These are phyloP conservation scores for Golubevia sp. DNA, from an alignment of 1,284 basidiomycete species.

Conservation along the genomic window DNA sequence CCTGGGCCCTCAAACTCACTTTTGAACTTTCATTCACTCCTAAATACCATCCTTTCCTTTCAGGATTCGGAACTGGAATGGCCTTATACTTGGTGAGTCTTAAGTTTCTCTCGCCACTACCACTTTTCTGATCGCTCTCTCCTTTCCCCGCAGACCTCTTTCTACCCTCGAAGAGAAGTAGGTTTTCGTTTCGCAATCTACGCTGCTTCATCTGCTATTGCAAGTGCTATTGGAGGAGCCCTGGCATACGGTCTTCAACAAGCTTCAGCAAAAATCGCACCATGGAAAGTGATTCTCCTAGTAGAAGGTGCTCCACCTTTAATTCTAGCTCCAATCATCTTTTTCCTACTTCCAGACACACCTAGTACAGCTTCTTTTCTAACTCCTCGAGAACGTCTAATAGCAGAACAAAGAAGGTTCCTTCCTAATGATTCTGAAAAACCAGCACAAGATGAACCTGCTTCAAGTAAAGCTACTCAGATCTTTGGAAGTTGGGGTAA, in stretches of 20 bases:
- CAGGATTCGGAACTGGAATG: conserved; percentile 40
- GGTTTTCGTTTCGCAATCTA: conserved; percentile 34
- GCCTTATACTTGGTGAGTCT: conserved; percentile 16
- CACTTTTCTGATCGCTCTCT: not conserved
- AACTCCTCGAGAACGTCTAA: conserved; percentile 21
- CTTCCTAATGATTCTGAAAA: too few species aligned
- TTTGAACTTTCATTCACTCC: too few species aligned
- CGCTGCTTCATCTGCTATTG: conserved; percentile 26
- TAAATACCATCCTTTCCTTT: too few species aligned
- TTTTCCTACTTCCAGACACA: conserved; percentile 30
- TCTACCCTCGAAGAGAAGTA: conserved; percentile 38
- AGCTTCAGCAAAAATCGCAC: conserved; percentile 15
- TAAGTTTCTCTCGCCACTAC: not conserved
- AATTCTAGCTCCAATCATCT: conserved; percentile 22
- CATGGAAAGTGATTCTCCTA: conserved; percentile 35
- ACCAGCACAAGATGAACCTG: too few species aligned
- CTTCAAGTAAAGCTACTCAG: too few species aligned
- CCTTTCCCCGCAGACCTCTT: conserved; percentile 28
- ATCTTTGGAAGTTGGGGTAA: not conserved
- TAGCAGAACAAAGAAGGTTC: conserved; percentile 39
- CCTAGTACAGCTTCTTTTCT: conserved; percentile 27
- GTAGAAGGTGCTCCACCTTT: conserved; percentile 39
- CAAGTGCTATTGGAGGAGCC: conserved; percentile 31
- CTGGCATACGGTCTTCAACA: conserved; percentile 39
- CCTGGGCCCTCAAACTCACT: too few species aligned